phyloP scores from a whole-genome alignment of 805 yeast species.

The Brettanomyces custersianus region DNA sequence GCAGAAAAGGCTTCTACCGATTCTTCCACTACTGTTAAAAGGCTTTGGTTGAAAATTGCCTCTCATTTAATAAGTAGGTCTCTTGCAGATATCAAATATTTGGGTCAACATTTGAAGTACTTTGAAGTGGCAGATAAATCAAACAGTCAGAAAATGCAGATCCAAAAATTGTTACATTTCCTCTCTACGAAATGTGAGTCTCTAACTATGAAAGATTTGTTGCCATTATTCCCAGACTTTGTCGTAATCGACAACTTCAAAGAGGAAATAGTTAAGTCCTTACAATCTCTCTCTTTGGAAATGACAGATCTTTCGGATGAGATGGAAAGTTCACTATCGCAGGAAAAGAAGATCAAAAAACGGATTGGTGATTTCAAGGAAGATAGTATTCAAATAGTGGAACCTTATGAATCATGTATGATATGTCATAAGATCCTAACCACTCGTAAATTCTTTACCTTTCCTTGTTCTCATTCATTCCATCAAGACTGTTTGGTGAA shows the following conservation, averaged over 20 bases:
- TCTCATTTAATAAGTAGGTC: conserved; percentile 33
- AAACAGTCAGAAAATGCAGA: conserved; percentile 14
- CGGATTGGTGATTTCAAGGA: conserved; percentile 45
- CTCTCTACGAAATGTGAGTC: conserved; percentile 36
- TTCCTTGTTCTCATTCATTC: conserved; percentile 86
- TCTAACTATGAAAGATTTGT: conserved; percentile 66
- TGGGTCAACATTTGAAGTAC: conserved; percentile 13
- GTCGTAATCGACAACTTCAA: conserved; percentile 75
- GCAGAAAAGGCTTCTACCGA: conserved; percentile 39
- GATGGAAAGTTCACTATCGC: conserved; percentile 62
- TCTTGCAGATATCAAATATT: conserved; percentile 19
- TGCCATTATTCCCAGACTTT: conserved; percentile 80
- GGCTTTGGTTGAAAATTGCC: conserved; percentile 65
- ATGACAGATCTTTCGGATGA: conserved; percentile 62
- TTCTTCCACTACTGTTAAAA: conserved; percentile 40
- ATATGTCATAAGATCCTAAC: conserved; percentile 63
- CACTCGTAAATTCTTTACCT: conserved; percentile 64
- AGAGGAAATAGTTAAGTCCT: conserved; percentile 71
- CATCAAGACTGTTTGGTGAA: conserved; percentile 83
- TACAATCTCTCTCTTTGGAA: conserved; percentile 61
- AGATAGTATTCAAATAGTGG: conserved; percentile 54
- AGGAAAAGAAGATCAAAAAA: conserved; percentile 46
- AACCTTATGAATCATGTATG: conserved; percentile 79
- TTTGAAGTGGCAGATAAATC: conserved; percentile 7
- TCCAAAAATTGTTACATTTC: conserved; percentile 26